These are phyloP conservation scores for Balansia obtecta DNA, from an alignment of 2,329 filamentous ascomycete genomes.

Conservation along the genomic window DNA sequence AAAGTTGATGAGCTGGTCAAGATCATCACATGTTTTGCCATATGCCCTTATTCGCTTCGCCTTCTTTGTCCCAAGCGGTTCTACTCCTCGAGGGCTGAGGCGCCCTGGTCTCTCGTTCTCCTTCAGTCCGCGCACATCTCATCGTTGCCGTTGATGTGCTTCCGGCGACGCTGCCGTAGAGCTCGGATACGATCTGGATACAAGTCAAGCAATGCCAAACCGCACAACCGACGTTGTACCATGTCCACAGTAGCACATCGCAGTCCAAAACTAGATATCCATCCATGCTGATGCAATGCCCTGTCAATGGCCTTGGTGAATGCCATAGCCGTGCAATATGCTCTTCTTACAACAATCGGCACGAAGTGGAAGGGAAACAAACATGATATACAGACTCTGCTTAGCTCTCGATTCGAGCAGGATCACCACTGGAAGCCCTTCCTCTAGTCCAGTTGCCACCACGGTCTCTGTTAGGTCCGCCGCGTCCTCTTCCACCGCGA, in stretches of 20 bases:
- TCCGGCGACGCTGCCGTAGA: too few species aligned
- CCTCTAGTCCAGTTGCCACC: constrained; percentile 15
- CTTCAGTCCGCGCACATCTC: too few species aligned
- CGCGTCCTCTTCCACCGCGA: constrained; percentile 18
- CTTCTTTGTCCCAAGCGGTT: too few species aligned
- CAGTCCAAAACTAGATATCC: background rate
- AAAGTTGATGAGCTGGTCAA: too few species aligned
- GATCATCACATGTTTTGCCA: too few species aligned
- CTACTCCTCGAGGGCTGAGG: too few species aligned
- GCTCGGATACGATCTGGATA: too few species aligned
- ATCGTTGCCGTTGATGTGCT: too few species aligned
- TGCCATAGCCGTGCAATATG: background rate
- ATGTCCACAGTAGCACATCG: background rate
- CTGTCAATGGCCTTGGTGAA: background rate
- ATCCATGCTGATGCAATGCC: background rate
- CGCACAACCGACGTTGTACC: background rate
- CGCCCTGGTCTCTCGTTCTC: too few species aligned
- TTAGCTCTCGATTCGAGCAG: constrained; percentile 7
- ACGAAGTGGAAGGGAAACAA: background rate
- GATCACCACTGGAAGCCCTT: background rate
- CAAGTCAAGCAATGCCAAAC: background rate
- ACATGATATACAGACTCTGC: background rate
- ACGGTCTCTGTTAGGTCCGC: constrained; percentile 22
- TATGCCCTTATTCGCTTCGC: too few species aligned
- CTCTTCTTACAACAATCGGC: background rate